Base-by-base conservation (phyloP, 495 filamentous ascomycete species). In the Penicillium pancosmium region DNA sequence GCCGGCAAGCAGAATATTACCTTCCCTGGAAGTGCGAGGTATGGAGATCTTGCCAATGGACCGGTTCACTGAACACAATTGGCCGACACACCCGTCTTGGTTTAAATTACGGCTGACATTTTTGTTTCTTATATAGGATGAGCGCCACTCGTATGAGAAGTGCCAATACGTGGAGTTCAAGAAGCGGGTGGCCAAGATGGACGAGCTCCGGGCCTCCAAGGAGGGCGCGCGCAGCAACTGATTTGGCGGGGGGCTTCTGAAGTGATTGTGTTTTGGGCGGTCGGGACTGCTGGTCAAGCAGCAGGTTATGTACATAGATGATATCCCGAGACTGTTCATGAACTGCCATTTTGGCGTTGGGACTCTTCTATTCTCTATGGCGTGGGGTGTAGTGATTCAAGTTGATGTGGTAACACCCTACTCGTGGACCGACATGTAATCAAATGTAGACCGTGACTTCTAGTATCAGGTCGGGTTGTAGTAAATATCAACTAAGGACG, bases 131-230 rank as follows among this genome's bases (percentile, higher is more conserved):
- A 55, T 9, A 55, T 38, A 97, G 94, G 84, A 90, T 70, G 94
- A 98, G 82, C 82, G 94, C 81, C 94, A 98, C 76, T 87, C 84
- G 68, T 98, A 98, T 80, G 94, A 98, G 70, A 98, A 97, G 74
- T 98, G 94, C 86, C 94, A 98, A 68, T 98, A 98, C 79, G 88
- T 88, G 41, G 94, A 97, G 71, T 98, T 98, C 83, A 96, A 96
- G 87, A 92, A 92, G 83, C 88, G 94, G 34, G 94, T 98, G 56
- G 90, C 90, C 57, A 97, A 95, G 86, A 98, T 98, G 95, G 86
- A 97, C 67, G 94, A 98, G 81, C 78, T 98, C 57, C 84, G 92
- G 65, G 92, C 83, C 49, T 86, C 88, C 36, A 98, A 96, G 84
- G 88, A 81, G 33, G 91, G 90, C 35, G 88, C 84, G 65, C 84